A percentile compares a stretch with the other conserved stretches of the same genome.
These are phyloP conservation scores for Pseudocercospora fijiensis DNA, from an alignment of 2,329 filamentous ascomycete species.

Conservation along the genomic window DNA sequence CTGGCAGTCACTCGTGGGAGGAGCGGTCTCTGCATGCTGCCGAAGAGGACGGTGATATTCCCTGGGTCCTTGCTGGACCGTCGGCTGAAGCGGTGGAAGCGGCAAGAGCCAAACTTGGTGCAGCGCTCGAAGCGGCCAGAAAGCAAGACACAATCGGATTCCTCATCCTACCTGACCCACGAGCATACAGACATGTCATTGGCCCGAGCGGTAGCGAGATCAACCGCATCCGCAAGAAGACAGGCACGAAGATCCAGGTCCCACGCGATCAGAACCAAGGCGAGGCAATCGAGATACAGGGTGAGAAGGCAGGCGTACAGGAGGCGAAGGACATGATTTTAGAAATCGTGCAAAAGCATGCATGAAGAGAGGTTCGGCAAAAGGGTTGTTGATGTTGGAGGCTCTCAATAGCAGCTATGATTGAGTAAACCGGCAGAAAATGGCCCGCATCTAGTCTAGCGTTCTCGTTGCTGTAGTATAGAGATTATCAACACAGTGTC, in stretches of 20 bases:
- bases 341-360: slow-evolving; percentile 63
- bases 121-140: slow-evolving; percentile 69
- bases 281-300: slow-evolving; percentile 89
- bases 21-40: slow-evolving; percentile 74
- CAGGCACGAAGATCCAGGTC: slow-evolving; percentile 84
- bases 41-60: slow-evolving; percentile 62
- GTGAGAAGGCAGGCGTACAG: slow-evolving; percentile 75
- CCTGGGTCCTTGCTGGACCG: slow-evolving; percentile 83
- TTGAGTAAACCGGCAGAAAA: neutral
- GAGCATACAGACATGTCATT: slow-evolving; percentile 85
- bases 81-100: slow-evolving; percentile 72
- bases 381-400: neutral
- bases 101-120: slow-evolving; percentile 71
- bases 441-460: neutral
- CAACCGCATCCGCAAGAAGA: slow-evolving; percentile 87
- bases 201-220: slow-evolving; percentile 87
- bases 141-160: slow-evolving; percentile 77
- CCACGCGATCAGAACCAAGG: slow-evolving; percentile 68
- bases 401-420: neutral
- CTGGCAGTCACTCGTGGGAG: slow-evolving; percentile 78
- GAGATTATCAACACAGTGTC: neutral
- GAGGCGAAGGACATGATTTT: slow-evolving; percentile 86
- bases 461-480: neutral
- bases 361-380: slow-evolving; percentile 18
- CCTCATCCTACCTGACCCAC: slow-evolving; percentile 83